A percentile compares a stretch with the other conserved stretches of the same genome.
phyloP scores from a whole-genome alignment of 192 early-diverging fungal genomes.

The Chytriomyces confervae region DNA sequence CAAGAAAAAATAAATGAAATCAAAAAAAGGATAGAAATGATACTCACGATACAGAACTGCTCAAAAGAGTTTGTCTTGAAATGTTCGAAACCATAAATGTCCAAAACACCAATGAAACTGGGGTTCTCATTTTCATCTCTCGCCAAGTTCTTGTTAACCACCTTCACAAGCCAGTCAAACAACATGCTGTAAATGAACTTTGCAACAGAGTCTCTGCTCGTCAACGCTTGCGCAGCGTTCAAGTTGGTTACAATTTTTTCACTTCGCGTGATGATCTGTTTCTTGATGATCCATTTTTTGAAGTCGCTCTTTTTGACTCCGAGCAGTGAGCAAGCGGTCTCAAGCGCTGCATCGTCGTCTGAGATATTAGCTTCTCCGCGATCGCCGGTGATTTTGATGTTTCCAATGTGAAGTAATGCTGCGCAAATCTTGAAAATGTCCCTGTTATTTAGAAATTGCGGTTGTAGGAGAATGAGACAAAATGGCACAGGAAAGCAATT shows the following conservation, averaged over 20 bases:
- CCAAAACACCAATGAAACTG: slow-evolving; percentile 95
- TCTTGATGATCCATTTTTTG: slow-evolving; percentile 93
- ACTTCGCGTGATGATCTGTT: slow-evolving; percentile 86
- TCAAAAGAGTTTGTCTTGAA: slow-evolving; percentile 99
- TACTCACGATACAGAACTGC: slow-evolving; percentile 89
- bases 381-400: slow-evolving; percentile 84
- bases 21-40: background rate
- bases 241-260: slow-evolving; percentile 91
- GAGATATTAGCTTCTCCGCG: slow-evolving; percentile 71
- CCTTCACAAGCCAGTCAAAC: slow-evolving; percentile 95
- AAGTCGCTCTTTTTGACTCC: slow-evolving; percentile 81
- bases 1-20: background rate
- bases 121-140: slow-evolving; percentile 47
- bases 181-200: slow-evolving; percentile 96
- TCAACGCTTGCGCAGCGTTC: slow-evolving; percentile 72
- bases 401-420: slow-evolving; percentile 94
- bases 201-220: slow-evolving; percentile 91
- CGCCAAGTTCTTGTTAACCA: slow-evolving; percentile 82
- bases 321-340: slow-evolving; percentile 73
- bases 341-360: slow-evolving; percentile 78
- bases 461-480: background rate
- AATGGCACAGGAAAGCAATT: background rate
- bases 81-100: slow-evolving; percentile 99
- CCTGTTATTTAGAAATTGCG: slow-evolving; percentile 26
- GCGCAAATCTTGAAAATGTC: slow-evolving; percentile 89